Evolutionary conservation across 2,329 filamentous ascomycete genomes (phyloP).

Genomic region (Fusarium veterinarium): DNA sequence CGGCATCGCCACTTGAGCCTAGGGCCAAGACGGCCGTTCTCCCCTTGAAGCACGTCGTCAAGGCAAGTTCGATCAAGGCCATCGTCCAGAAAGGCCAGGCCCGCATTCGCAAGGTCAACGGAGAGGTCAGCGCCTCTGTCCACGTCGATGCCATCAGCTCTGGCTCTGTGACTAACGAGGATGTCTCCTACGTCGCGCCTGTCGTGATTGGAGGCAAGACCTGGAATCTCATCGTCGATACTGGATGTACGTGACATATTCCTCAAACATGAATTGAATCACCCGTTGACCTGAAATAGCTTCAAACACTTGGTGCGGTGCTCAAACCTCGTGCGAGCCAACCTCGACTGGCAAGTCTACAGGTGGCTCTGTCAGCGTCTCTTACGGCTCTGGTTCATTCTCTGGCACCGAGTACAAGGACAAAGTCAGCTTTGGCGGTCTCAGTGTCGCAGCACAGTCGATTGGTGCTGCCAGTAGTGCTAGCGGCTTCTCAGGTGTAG

Average conservation of each 20-base stretch:
- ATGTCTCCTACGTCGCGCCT: not conserved
- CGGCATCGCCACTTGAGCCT: not conserved
- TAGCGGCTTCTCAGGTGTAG: not conserved
- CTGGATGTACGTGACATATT: not conserved
- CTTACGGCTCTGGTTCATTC: not conserved
- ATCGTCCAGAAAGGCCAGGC: not conserved
- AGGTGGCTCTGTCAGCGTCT: not conserved
- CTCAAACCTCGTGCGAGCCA: not conserved
- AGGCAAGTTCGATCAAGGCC: not conserved
- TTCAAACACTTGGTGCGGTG: conserved; percentile 2
- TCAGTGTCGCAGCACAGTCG: fast-evolving
- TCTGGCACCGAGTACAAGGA: not conserved
- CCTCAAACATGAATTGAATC: fast-evolving
- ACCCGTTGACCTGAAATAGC: fast-evolving
- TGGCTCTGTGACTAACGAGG: not conserved
- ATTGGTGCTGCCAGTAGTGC: not conserved
- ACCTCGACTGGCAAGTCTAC: not conserved
- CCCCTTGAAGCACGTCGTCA: not conserved
- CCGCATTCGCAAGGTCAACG: not conserved
- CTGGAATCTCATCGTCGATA: not conserved
- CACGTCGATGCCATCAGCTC: not conserved
- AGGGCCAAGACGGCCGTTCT: not conserved
- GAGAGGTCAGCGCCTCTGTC: fast-evolving
- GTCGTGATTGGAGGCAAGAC: not conserved
- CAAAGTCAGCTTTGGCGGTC: not conserved